A percentile compares a stretch with the other conserved stretches of the same genome.
Conservation (phyloP, 768 basidiomycete species). For the Calocybe gangraenosa region DNA sequence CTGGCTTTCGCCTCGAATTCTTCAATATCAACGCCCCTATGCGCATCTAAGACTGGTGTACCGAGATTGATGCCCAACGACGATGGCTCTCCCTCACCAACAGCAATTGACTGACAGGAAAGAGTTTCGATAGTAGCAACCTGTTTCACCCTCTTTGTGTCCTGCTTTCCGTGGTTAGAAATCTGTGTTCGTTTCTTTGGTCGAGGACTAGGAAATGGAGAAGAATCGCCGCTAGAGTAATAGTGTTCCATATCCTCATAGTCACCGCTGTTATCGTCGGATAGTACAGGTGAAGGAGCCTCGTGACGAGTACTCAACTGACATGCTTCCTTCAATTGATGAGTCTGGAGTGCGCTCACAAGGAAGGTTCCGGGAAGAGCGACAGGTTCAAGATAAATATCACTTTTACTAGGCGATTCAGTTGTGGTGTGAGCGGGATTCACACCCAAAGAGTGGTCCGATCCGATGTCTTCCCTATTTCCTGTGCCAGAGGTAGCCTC, state of each 20-base stretch:
- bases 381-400: background rate
- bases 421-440: conserved; percentile 36
- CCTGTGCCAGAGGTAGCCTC: conserved; percentile 21
- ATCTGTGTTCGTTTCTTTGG: conserved; percentile 6
- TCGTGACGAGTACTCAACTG: background rate
- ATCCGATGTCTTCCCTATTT: conserved; percentile 28
- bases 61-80: conserved; percentile 27
- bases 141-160: background rate
- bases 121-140: background rate
- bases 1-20: conserved; percentile 54
- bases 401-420: conserved; percentile 2
- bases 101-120: background rate
- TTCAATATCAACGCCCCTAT: conserved; percentile 51
- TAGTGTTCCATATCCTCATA: conserved; percentile 11
- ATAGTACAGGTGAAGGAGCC: conserved; percentile 1
- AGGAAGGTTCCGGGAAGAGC: background rate
- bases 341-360: no score
- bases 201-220: conserved; percentile 18
- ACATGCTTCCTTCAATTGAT: no score
- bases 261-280: conserved; percentile 12
- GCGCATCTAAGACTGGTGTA: conserved; percentile 61
- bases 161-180: conserved; percentile 3
- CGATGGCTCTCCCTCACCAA: conserved; percentile 3
- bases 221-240: conserved; percentile 9
- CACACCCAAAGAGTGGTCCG: conserved; percentile 21